phyloP scores from a whole-genome alignment of 805 yeast species.

The Debaryomyces castellii region DNA sequence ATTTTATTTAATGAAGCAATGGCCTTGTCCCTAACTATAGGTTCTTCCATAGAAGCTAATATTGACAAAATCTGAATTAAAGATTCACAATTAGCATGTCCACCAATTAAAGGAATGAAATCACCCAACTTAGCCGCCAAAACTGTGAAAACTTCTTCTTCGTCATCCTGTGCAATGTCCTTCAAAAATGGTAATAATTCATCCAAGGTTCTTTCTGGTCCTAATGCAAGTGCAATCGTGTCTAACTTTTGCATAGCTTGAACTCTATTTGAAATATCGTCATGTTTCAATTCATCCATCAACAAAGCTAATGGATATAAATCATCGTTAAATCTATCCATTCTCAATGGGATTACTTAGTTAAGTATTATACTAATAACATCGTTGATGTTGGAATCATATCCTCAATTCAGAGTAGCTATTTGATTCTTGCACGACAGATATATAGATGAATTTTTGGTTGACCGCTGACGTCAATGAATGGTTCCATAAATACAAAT shows the following conservation, averaged over 20 bases:
- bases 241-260: constrained; percentile 93
- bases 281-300: constrained; percentile 96
- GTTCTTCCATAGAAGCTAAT: constrained; percentile 92
- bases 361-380: neutral
- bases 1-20: constrained; percentile 78
- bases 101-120: constrained; percentile 89
- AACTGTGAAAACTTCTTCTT: constrained; percentile 94
- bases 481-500: neutral
- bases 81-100: constrained; percentile 54
- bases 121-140: constrained; percentile 87
- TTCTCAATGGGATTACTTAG: constrained; percentile 7
- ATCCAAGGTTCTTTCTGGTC: constrained; percentile 86
- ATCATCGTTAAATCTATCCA: constrained; percentile 51
- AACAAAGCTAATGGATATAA: constrained; percentile 92
- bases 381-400: neutral
- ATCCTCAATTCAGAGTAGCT: constrained; percentile 1
- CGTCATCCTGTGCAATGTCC: constrained; percentile 92
- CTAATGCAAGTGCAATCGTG: constrained; percentile 92
- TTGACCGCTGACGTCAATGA: neutral
- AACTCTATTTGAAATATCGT: constrained; percentile 89
- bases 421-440: neutral
- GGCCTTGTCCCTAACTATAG: constrained; percentile 92
- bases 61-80: constrained; percentile 68
- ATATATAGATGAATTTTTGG: neutral
- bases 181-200: constrained; percentile 90